Percentiles rank a stretch among this genome's conserved stretches.
Evolutionary conservation across 106 monocot species (phyloP).

Genomic region (Posidonia australis): DNA sequence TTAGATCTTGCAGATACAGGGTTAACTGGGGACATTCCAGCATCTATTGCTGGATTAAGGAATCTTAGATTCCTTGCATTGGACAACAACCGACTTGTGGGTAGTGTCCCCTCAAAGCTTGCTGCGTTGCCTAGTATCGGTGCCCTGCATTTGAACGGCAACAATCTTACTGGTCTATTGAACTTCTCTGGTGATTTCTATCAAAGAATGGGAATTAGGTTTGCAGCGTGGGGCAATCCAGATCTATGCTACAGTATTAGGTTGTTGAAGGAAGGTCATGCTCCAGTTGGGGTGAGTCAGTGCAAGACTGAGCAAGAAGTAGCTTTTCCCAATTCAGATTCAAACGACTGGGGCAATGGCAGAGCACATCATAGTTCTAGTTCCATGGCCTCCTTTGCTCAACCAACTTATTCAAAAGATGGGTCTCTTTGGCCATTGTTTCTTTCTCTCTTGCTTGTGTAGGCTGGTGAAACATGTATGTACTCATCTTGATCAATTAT

Average conservation of each 20-base stretch:
- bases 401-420: too few relatives aligned
- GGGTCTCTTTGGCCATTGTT: too few relatives aligned
- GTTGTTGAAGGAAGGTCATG: constrained; percentile 12
- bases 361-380: not conserved
- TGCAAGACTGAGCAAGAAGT: constrained; percentile 14
- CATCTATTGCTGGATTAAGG: constrained; percentile 31
- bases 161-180: constrained; percentile 55
- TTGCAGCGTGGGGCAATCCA: constrained; percentile 74
- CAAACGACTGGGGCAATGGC: not conserved
- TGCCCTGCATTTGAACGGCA: constrained; percentile 51
- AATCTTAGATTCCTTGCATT: constrained; percentile 55
- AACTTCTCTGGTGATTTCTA: constrained; percentile 49
- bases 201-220: constrained; percentile 59
- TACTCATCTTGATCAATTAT: too few relatives aligned
- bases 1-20: constrained; percentile 52
- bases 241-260: constrained; percentile 53
- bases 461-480: too few relatives aligned
- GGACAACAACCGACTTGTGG: constrained; percentile 46
- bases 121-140: constrained; percentile 32
- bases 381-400: too few relatives aligned
- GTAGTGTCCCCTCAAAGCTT: constrained; percentile 31
- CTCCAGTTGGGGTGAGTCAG: constrained; percentile 45
- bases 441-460: too few relatives aligned
- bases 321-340: too few relatives aligned
- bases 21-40: constrained; percentile 42